These are phyloP conservation scores for Pseudonitzschia multiseries DNA, from an alignment of 108 stramenopile genomes.

Conservation along the genomic window DNA sequence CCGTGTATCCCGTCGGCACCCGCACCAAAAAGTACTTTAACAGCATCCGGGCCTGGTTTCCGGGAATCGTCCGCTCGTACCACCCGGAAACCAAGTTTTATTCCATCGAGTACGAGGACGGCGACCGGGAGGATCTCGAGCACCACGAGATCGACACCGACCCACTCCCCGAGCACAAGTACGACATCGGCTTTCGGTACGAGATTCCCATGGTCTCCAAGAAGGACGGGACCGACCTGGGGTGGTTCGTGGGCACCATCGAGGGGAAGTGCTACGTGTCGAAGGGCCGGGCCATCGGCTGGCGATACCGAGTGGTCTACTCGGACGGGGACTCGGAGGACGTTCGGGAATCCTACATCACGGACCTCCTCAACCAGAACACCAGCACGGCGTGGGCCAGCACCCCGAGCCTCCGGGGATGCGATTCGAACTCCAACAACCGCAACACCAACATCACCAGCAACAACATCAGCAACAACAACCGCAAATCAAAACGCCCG, in stretches of 20 bases:
- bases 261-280: neutral
- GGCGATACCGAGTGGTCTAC: conserved; percentile 7
- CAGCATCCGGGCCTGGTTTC: neutral
- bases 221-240: neutral
- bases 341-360: neutral
- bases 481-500: too few relatives aligned
- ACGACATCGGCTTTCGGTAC: neutral
- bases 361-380: neutral
- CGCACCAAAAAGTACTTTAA: conserved; percentile 9
- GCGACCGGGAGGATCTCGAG: conserved; percentile 16
- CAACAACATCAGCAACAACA: too few relatives aligned
- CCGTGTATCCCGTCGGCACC: conserved; percentile 12
- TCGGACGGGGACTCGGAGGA: conserved; percentile 3
- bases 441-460: too few relatives aligned
- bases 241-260: neutral
- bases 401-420: too few relatives aligned
- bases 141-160: conserved; percentile 11
- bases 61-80: neutral
- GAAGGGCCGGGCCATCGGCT: neutral
- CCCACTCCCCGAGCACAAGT: neutral
- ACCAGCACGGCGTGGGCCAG: neutral
- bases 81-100: neutral
- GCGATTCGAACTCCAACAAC: too few relatives aligned
- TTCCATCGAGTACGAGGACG: conserved; percentile 19
- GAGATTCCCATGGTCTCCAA: neutral